Evolutionary conservation across 2,329 filamentous ascomycete species (phyloP), one percentile per base, ranked within the genome.

Genomic region (Colletotrichum phormii): DNA sequence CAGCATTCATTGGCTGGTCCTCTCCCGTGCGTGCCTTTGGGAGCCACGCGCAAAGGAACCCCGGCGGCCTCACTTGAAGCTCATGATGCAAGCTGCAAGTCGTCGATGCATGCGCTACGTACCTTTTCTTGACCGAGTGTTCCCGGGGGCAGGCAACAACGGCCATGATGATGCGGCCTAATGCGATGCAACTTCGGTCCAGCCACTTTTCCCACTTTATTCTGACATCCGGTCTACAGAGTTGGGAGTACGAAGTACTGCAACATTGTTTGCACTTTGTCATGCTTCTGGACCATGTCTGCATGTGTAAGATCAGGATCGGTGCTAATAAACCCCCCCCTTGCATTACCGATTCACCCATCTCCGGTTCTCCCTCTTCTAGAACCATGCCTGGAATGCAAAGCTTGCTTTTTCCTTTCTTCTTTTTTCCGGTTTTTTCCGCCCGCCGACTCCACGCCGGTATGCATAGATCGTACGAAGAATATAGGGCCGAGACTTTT

Each of bases 381-480:
- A 57, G 64, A 61, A 62, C n/a, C 18, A 22, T 42, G 46, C 26
- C 9, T 15, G n/a, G n/a, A 29, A 46, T 24, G 24, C 15, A 55
- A 26, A 24, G 31, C 46, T 66, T 66, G 15, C 64, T 35, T 55
- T 55, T 62, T 49, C n/a, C 18, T 5, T n/a, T 12, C 37, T 46
- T 8, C n/a, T 3, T 26, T 13, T 6, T 29, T 18, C 13, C 37
- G 5, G 5, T 22, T 54, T 35, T 22, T 11, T 31, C 29, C 12
- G n/a, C 31, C 64, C 18, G 49, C n/a, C 49, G 33, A 54, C 54
- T 62, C 64, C 46, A 67, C 31, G 57, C 22, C 33, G 64, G 53
- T 63, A 68, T 67, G 70, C 65, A 64, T 31, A 49, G 33, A 64
- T 68, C 58, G 53, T 68, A 69, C 64, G 64, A 69, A 71, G 64